Evolutionary conservation across 768 basidiomycete species (phyloP).

Genomic region (Trametes villosa): DNA sequence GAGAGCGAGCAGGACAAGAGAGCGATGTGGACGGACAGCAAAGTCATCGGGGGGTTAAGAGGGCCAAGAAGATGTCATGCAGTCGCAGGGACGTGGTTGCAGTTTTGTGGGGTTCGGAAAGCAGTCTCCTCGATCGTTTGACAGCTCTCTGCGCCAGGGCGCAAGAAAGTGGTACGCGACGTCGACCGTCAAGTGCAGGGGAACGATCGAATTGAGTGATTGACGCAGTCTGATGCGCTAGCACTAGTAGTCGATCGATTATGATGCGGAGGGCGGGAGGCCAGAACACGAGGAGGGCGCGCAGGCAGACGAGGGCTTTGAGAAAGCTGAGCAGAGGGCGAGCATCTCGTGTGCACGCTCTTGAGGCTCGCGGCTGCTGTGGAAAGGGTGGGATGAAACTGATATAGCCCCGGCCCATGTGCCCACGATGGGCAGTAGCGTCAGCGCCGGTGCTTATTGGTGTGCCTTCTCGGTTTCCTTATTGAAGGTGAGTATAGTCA

Average conservation of each 20-base stretch:
- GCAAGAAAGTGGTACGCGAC: background rate
- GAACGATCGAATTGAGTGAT: conserved; percentile 7
- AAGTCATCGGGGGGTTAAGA: conserved; percentile 15
- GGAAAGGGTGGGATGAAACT: conserved; percentile 10
- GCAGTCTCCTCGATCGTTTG: background rate
- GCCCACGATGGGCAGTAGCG: conserved; percentile 1
- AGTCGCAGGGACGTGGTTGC: conserved; percentile 1
- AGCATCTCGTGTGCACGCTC: conserved; percentile 13
- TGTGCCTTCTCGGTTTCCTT: conserved; percentile 13
- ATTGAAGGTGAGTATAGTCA: conserved; percentile 21
- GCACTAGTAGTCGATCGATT: conserved; percentile 19
- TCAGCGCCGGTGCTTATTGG: conserved; percentile 8
- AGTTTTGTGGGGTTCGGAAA: background rate
- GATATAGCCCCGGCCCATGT: conserved; percentile 15
- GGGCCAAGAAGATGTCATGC: conserved; percentile 6
- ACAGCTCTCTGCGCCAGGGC: background rate
- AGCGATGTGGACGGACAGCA: conserved; percentile 4
- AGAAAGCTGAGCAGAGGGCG: background rate
- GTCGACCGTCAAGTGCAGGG: background rate
- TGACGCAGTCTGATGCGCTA: conserved; percentile 9
- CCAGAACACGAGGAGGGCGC: background rate
- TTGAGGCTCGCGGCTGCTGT: conserved; percentile 13
- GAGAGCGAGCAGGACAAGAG: background rate
- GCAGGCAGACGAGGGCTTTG: background rate
- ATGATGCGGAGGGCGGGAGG: conserved; percentile 6